phyloP scores from a whole-genome alignment of 495 filamentous ascomycete species.

The Annulohypoxylon maeteangense region DNA sequence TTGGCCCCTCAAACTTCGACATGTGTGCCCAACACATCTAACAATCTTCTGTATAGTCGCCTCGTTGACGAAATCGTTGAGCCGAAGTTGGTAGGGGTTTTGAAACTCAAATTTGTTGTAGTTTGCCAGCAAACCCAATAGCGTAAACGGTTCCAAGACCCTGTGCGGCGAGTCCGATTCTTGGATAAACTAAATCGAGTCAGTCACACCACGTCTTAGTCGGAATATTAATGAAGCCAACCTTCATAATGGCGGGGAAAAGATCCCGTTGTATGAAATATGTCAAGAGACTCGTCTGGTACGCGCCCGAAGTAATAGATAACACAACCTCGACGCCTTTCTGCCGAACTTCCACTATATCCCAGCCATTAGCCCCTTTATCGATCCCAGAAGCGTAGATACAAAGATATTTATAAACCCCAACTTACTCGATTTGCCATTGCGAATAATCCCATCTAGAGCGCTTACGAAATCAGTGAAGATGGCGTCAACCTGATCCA shows the following conservation, averaged over 20 bases:
- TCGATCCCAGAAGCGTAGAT: background rate
- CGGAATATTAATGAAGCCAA: conserved; percentile 49
- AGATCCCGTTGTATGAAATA: conserved; percentile 96
- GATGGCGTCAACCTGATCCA: conserved; percentile 84
- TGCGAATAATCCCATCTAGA: conserved; percentile 83
- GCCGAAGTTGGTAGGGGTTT: conserved; percentile 92
- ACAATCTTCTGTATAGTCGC: conserved; percentile 83
- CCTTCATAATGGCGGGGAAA: conserved; percentile 95
- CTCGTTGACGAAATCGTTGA: conserved; percentile 99
- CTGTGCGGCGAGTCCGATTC: conserved; percentile 72
- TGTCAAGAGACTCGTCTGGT: conserved; percentile 90
- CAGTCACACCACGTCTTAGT: background rate
- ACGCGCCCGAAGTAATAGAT: conserved; percentile 88
- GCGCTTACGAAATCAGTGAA: conserved; percentile 89
- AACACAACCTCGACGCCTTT: conserved; percentile 86
- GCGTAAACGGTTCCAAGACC: conserved; percentile 78
- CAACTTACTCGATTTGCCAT: conserved; percentile 73
- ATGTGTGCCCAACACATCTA: conserved; percentile 75
- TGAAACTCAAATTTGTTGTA: conserved; percentile 99
- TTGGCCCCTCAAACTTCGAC: conserved; percentile 69
- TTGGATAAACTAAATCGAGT: conserved; percentile 76
- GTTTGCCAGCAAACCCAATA: conserved; percentile 91
- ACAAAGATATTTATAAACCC: background rate
- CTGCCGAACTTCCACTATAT: conserved; percentile 73
- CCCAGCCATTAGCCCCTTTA: background rate